phyloP scores from a whole-genome alignment of 768 basidiomycete species.

The Suillus weaverae region DNA sequence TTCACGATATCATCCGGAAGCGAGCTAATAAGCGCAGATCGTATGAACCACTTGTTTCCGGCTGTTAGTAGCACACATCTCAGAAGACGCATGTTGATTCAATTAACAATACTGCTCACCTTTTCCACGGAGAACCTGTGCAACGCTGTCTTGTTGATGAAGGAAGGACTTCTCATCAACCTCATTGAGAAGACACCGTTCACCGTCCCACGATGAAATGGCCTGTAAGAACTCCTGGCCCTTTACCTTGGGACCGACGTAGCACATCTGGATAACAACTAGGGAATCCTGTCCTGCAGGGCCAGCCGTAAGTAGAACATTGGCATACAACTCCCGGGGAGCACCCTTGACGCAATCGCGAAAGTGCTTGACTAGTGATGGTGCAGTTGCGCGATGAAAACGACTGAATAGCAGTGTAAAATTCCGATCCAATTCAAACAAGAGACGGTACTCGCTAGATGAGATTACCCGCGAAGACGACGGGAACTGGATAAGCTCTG shows the following conservation, averaged over 20 bases:
- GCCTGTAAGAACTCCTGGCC: constrained; percentile 77
- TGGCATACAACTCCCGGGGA: constrained; percentile 85
- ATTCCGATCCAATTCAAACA: not conserved
- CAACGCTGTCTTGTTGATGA: constrained; percentile 89
- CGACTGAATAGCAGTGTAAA: constrained; percentile 48
- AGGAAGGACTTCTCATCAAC: constrained; percentile 88
- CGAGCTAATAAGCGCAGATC: constrained; percentile 78
- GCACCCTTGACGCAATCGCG: constrained; percentile 91
- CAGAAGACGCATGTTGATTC: not conserved
- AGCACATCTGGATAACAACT: constrained; percentile 91
- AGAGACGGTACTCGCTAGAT: constrained; percentile 66
- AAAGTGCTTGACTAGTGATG: constrained; percentile 87
- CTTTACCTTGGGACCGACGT: constrained; percentile 71
- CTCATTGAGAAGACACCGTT: constrained; percentile 82
- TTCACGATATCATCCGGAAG: constrained; percentile 87
- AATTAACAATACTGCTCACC: constrained; percentile 41
- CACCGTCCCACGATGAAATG: constrained; percentile 90
- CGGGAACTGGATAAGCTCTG: constrained; percentile 84
- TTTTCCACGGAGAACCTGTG: constrained; percentile 84
- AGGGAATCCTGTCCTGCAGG: constrained; percentile 82
- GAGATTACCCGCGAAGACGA: constrained; percentile 90
- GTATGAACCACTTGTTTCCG: constrained; percentile 89
- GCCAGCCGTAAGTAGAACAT: constrained; percentile 87
- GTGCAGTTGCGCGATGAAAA: constrained; percentile 83
- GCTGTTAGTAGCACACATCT: constrained; percentile 38